A percentile compares a stretch with the other conserved stretches of the same genome.
Conservation (phyloP, 495 filamentous ascomycete genomes). For the Penicillium verhagenii region DNA sequence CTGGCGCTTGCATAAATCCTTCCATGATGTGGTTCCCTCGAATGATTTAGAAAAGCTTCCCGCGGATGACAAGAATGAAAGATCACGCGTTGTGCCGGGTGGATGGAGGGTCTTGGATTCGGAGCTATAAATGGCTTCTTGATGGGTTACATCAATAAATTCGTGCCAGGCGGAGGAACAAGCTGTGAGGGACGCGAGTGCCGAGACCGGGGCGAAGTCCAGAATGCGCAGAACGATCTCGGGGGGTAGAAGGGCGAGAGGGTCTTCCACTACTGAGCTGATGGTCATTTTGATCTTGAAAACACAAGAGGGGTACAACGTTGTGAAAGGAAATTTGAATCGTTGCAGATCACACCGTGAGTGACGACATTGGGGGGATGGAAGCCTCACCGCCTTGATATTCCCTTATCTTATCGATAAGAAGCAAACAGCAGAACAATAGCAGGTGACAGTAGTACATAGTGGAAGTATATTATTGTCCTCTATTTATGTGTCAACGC, state of each 20-base stretch:
- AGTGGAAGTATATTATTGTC: too few species aligned
- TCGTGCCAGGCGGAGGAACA: conserved; percentile 39
- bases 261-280: conserved; percentile 19
- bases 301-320: neutral
- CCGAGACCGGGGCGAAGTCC: conserved; percentile 33
- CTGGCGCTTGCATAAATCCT: conserved; percentile 38
- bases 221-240: conserved; percentile 39
- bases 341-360: neutral
- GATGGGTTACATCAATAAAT: conserved; percentile 43
- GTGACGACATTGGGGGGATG: neutral
- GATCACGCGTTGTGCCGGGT: conserved; percentile 17
- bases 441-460: too few species aligned
- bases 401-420: neutral
- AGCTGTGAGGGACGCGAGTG: conserved; percentile 32
- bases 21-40: conserved; percentile 32
- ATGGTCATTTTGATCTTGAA: conserved; percentile 22
- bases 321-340: neutral
- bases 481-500: too few species aligned
- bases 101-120: conserved; percentile 28
- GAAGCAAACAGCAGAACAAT: too few species aligned
- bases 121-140: conserved; percentile 38
- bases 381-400: neutral
- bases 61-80: conserved; percentile 19
- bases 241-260: conserved; percentile 33
- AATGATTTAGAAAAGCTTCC: conserved; percentile 25